Percentiles rank a stretch among this genome's conserved stretches.
Conservation (phyloP, 257 asterid genomes). For the Plantago major region DNA sequence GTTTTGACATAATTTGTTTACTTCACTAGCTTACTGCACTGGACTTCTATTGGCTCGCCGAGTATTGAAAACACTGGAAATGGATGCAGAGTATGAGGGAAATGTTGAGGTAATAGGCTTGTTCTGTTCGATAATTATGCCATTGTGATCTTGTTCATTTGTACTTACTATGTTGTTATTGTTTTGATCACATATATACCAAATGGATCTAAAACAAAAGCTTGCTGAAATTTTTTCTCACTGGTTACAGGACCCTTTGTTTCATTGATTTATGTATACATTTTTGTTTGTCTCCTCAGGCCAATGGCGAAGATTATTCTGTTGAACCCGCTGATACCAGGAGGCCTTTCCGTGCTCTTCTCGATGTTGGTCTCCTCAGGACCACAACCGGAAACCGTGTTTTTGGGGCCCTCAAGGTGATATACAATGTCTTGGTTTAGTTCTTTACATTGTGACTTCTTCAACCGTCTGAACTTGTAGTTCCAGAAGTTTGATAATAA, state of each 20-base stretch:
- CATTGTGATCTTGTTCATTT: not conserved
- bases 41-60: too few species aligned
- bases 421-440: not conserved
- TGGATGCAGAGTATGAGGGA: too few species aligned
- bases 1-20: not conserved
- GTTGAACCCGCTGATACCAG: too few species aligned
- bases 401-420: slow-evolving; percentile 69
- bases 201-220: not conserved
- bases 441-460: not conserved
- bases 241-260: too few species aligned
- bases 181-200: too few species aligned
- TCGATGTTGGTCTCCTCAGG: slow-evolving; percentile 52
- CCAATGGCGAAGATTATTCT: slow-evolving; percentile 63
- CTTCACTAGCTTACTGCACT: too few species aligned
- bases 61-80: too few species aligned
- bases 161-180: not conserved
- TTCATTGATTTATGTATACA: not conserved
- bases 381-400: slow-evolving; percentile 64
- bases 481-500: too few species aligned
- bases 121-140: not conserved
- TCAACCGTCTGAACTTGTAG: too few species aligned
- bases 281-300: slow-evolving; percentile 25
- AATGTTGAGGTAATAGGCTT: too few species aligned
- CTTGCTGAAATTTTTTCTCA: not conserved
- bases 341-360: slow-evolving; percentile 67